These are phyloP conservation scores for Fonsecaea pedrosoi DNA, from an alignment of 2,329 filamentous ascomycete genomes.

Conservation along the genomic window DNA sequence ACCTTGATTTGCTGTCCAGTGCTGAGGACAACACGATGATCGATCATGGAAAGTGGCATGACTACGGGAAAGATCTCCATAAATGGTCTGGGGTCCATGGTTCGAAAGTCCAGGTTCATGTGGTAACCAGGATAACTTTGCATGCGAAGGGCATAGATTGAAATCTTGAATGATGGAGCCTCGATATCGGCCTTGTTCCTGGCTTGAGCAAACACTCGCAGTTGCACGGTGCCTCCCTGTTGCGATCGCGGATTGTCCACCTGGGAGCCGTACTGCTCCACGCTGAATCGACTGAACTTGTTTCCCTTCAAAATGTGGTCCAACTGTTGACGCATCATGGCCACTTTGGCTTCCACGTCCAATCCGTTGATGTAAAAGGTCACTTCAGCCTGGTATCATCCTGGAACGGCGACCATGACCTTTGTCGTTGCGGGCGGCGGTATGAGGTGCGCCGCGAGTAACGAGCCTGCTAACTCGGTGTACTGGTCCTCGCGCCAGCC, in stretches of 20 bases:
- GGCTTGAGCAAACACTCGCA: conserved; percentile 24
- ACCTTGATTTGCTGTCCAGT: neutral
- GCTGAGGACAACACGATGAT: conserved; percentile 31
- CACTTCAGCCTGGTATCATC: conserved; percentile 57
- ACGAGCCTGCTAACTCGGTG: conserved; percentile 34
- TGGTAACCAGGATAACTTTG: conserved; percentile 55
- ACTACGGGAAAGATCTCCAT: conserved; percentile 54
- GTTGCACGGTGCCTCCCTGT: conserved; percentile 48
- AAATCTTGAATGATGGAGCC: conserved; percentile 10
- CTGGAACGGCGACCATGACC: conserved; percentile 56
- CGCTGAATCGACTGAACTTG: conserved; percentile 48
- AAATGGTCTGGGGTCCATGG: conserved; percentile 53
- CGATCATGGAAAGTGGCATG: conserved; percentile 38
- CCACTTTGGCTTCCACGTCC: conserved; percentile 53
- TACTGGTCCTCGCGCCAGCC: conserved; percentile 28
- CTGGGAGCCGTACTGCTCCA: conserved; percentile 47
- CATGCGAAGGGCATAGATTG: conserved; percentile 42
- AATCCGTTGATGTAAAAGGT: conserved; percentile 54
- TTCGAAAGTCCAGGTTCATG: conserved; percentile 54
- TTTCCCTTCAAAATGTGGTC: conserved; percentile 37
- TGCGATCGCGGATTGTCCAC: conserved; percentile 49
- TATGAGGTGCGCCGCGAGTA: conserved; percentile 46
- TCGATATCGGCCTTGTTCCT: conserved; percentile 16
- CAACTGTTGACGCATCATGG: conserved; percentile 30
- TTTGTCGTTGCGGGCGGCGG: conserved; percentile 60